Evolutionary conservation across 352 stramenopile species (phyloP).

Genomic region (Phytophthora lateralis): DNA sequence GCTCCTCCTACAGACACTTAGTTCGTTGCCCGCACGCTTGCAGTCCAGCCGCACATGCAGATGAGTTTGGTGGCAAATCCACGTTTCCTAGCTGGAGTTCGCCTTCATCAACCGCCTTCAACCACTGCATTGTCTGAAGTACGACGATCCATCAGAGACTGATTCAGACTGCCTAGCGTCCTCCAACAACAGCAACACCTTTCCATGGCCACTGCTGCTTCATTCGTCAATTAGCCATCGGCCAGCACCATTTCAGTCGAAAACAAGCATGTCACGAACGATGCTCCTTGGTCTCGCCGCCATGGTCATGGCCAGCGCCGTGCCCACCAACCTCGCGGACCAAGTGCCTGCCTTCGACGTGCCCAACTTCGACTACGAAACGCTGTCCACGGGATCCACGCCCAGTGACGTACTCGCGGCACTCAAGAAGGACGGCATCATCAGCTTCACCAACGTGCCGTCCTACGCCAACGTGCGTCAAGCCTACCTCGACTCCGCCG

Average conservation of each 20-base stretch:
- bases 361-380: slow-evolving; percentile 60
- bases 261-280: neutral
- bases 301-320: slow-evolving; percentile 13
- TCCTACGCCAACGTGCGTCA: slow-evolving; percentile 46
- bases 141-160: no score
- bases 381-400: slow-evolving; percentile 38
- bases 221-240: neutral
- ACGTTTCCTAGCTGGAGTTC: neutral
- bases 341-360: slow-evolving; percentile 51
- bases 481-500: slow-evolving; percentile 55
- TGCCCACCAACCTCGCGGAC: slow-evolving; percentile 21
- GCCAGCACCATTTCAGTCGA: neutral
- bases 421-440: slow-evolving; percentile 72
- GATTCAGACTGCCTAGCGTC: no score
- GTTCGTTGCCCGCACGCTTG: neutral
- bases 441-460: slow-evolving; percentile 68
- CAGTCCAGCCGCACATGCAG: neutral
- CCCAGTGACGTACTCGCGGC: slow-evolving; percentile 48
- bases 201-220: neutral
- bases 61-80: neutral
- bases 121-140: no score
- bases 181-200: no score
- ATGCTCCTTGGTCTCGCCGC: slow-evolving; percentile 27
- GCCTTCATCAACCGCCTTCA: no score
- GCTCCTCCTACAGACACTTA: neutral